Conservation (phyloP, 345 rosid species). For the Aquilaria malaccensis region DNA sequence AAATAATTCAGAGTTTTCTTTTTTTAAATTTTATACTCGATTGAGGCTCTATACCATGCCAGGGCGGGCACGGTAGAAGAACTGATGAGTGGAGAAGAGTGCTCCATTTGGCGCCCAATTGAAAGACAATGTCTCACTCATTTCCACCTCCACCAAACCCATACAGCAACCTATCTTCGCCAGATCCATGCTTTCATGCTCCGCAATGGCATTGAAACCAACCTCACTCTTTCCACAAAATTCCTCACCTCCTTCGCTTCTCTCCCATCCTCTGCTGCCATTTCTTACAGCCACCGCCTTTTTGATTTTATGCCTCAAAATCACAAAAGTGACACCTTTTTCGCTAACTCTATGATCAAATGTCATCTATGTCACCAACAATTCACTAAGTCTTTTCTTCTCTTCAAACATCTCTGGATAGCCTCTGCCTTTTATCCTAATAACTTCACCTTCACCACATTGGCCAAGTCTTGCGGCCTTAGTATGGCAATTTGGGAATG, state of each 20-base stretch:
- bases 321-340: constrained; percentile 43
- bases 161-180: constrained; percentile 26
- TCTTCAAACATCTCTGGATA: constrained; percentile 43
- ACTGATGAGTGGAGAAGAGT: constrained; percentile 9
- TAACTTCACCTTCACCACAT: constrained; percentile 45
- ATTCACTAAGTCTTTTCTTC: constrained; percentile 32
- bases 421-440: constrained; percentile 41
- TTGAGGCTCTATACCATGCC: too few species aligned
- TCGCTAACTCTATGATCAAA: constrained; percentile 68
- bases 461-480: constrained; percentile 46
- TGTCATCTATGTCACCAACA: constrained; percentile 35
- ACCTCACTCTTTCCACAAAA: constrained; percentile 52
- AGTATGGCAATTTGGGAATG: constrained; percentile 38
- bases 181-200: constrained; percentile 69
- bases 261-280: constrained; percentile 19
- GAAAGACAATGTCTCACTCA: constrained; percentile 50
- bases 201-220: constrained; percentile 44
- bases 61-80: too few species aligned
- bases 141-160: constrained; percentile 28
- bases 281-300: constrained; percentile 41
- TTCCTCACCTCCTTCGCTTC: constrained; percentile 35
- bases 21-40: too few species aligned
- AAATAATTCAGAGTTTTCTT: too few species aligned
- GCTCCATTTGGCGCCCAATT: constrained; percentile 33
- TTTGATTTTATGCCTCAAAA: constrained; percentile 37